Evolutionary conservation across 768 basidiomycete genomes (phyloP), one percentile per base, ranked within the genome.

Genomic region (Termitomyces sp.): DNA sequence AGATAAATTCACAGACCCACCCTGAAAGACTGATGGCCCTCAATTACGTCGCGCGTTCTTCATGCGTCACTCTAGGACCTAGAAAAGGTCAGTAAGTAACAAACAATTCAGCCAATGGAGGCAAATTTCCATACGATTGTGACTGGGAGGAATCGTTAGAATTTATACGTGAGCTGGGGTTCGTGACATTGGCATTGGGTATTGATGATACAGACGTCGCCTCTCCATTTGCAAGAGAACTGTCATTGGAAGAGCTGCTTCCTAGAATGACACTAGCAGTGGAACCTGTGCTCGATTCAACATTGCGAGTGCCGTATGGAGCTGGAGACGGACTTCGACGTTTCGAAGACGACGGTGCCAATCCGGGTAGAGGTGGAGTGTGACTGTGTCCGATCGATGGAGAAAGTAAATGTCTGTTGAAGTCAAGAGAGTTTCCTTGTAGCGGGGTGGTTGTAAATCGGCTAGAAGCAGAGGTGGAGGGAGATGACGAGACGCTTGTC

Each of bases 241-340:
- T 42, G 33, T 48, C 54, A 38, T 57, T 28, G 24, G 63, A 48
- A 58, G 59, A 13, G 38, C 10, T 59, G 24, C 62, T 57, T 45
- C 70, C 70, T 51, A 80, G 51, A 46, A 80, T 67, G 4, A 79
- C 76, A 52, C 70, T 71, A 8, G 79, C 80, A 10, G 79, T 78
- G 9, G 81, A 77, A 32, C 77, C 72, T 18, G 80, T 70, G 43
- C 74, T 74, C 53, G 80, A 61, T 9, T 77, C 79, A 12, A 80
- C 77, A 56, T 65, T 76, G 35, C 81, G 63, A 12, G 79, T 77
- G 61, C 73, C 75, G 63, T 76, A 79, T 18, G 77, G 74, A 8
- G 77, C 73, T 35, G 77, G 70, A 55, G 71, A 74, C 48, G 75
- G 65, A 32, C 70, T 70, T 58, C 66, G 72, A 28, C 64, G 68